These are phyloP conservation scores for Candida ortonii DNA, from an alignment of 805 yeast genomes.

Conservation along the genomic window DNA sequence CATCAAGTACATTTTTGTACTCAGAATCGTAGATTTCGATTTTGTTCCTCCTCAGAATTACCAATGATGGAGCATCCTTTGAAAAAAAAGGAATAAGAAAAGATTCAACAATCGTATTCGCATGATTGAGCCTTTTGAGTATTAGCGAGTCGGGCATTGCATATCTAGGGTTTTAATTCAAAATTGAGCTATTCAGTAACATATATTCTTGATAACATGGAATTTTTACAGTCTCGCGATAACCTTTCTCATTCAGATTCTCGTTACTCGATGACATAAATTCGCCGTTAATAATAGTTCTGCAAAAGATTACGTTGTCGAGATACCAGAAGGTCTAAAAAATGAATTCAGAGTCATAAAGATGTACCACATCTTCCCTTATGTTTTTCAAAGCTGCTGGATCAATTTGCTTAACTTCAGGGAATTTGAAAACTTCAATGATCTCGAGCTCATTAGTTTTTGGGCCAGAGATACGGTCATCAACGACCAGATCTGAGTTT, in stretches of 20 bases:
- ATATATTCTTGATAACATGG: too few relatives aligned
- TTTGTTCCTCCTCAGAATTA: slow-evolving; percentile 6
- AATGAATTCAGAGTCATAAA: slow-evolving; percentile 17
- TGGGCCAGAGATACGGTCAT: too few relatives aligned
- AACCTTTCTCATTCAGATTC: too few relatives aligned
- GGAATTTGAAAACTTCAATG: slow-evolving; percentile 24
- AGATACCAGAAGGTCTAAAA: slow-evolving; percentile 8
- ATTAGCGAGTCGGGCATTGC: too few relatives aligned
- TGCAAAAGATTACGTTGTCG: too few relatives aligned
- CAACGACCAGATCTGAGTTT: too few relatives aligned
- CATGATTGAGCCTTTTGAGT: not conserved
- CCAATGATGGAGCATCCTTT: slow-evolving; percentile 3
- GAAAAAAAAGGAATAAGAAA: slow-evolving; percentile 3
- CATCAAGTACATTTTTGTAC: not conserved
- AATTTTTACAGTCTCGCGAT: too few relatives aligned
- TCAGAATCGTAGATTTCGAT: slow-evolving; percentile 4
- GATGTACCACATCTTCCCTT: slow-evolving; percentile 11
- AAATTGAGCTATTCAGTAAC: too few relatives aligned
- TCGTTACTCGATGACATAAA: too few relatives aligned
- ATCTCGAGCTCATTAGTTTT: too few relatives aligned
- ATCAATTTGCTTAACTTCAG: slow-evolving; percentile 17
- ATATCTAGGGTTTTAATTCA: too few relatives aligned
- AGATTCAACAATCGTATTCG: slow-evolving; percentile 8
- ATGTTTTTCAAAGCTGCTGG: slow-evolving; percentile 10
- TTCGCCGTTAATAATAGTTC: too few relatives aligned